Evolutionary conservation across 257 asterid species (phyloP).

Genomic region (Gentiana dahurica): DNA sequence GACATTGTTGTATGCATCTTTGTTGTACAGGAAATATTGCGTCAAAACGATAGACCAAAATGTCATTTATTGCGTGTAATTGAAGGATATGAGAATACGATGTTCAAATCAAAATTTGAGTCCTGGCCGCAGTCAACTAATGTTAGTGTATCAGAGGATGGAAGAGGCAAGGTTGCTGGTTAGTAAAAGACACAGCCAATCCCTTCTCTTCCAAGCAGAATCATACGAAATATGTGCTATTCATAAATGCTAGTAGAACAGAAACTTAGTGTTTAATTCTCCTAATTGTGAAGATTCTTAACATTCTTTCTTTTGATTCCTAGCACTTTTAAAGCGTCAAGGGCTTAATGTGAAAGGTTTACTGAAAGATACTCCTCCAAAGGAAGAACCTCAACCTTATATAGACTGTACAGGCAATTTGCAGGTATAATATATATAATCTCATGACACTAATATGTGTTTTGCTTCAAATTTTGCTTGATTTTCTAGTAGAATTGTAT

Average conservation of each 20-base stretch:
- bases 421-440: constrained; percentile 41
- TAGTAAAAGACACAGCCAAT: constrained; percentile 21
- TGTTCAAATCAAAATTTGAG: constrained; percentile 54
- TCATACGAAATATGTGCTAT: too few relatives aligned
- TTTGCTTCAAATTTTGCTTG: too few relatives aligned
- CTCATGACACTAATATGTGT: too few relatives aligned
- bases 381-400: constrained; percentile 73
- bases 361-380: constrained; percentile 79
- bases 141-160: constrained; percentile 38
- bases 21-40: constrained; percentile 48
- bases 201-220: not conserved
- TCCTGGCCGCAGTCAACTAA: constrained; percentile 56
- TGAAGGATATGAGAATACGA: constrained; percentile 72
- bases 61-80: constrained; percentile 65
- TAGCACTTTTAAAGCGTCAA: constrained; percentile 94
- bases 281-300: constrained; percentile 3
- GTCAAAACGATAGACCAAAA: constrained; percentile 51
- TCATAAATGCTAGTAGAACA: too few relatives aligned
- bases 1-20: constrained; percentile 9
- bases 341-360: constrained; percentile 94
- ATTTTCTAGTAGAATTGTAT: too few relatives aligned
- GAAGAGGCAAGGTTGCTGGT: constrained; percentile 93
- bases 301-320: constrained; percentile 17
- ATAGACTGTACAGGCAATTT: constrained; percentile 92
- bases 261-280: not conserved